Base-by-base conservation (phyloP, 495 filamentous ascomycete genomes). In the Neurospora pannonica region DNA sequence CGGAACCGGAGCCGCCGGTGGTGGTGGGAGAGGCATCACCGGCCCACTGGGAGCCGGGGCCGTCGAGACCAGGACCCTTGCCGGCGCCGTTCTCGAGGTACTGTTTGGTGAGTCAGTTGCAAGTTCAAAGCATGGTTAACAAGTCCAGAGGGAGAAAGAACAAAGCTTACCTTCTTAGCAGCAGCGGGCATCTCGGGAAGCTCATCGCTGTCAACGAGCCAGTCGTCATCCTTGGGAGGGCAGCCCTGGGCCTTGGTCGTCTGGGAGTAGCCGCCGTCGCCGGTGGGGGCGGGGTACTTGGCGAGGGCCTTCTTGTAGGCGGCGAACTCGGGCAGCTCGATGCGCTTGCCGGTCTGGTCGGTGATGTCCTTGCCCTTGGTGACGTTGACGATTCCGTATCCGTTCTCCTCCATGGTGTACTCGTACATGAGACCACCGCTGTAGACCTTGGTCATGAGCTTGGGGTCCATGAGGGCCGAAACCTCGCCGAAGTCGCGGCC, bases 371-470 rank as follows among this genome's bases (percentile, higher is more conserved):
- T 89, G 75, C 82, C 81, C 76, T 89, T 88, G 75, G 83, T 79
- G 81, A 99, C 88, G 70, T 87, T 81, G 79, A 94, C 93, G 48
- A 99, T 89, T 74, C 96, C 96, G 85, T 89, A 98, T 69, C 86
- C 83, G 87, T 89, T 92, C 70, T 83, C 82, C 82, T 97, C 95
- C 82, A 94, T 85, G 73, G 91, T 90, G 87, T 97, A 99, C 84
- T 99, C 95, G 86, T 98, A 99, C 80, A 97, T 93, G 69, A 99
- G 90, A 80, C 96, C 96, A 78, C 96, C 96, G 70, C 95, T 98
- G 89, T 97, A 99, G 78, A 98, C 96, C 69, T 80, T 75, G 3
- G 93, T 95, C 96, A 99, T 99, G 42, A 21, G 42, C 74, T 97
- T 82, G 40, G 82, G 15, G 82, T 86, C 88, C 89, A 98, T 98